phyloP scores from a whole-genome alignment of 2,329 filamentous ascomycete genomes.

The Beauveria sp. region DNA sequence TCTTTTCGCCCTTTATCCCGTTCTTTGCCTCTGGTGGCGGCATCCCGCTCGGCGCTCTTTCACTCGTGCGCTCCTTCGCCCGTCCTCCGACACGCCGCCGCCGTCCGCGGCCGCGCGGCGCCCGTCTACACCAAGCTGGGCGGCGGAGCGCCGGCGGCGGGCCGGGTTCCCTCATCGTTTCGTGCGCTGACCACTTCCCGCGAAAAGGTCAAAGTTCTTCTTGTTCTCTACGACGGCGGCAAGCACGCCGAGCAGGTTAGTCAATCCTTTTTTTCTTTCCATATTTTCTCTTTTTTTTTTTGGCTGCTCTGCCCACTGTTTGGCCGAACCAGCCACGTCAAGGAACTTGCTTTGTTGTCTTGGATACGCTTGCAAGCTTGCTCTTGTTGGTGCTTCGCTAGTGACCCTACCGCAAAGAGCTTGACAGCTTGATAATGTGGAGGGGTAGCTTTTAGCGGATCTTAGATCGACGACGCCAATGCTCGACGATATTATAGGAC shows the following conservation, averaged over 20 bases:
- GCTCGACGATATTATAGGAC: background rate
- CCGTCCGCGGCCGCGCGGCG: background rate
- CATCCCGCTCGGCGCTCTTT: constrained; percentile 20
- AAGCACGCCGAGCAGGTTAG: constrained; percentile 79
- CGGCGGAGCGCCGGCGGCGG: constrained; percentile 13
- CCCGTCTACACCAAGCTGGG: constrained; percentile 28
- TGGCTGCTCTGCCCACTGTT: background rate
- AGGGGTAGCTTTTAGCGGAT: background rate
- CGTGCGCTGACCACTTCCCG: constrained; percentile 46
- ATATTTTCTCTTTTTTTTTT: background rate
- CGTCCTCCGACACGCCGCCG: constrained; percentile 14
- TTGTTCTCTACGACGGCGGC: constrained; percentile 87
- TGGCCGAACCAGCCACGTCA: background rate
- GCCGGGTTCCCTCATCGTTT: constrained; percentile 35
- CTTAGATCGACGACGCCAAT: background rate
- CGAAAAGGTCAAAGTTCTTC: constrained; percentile 82
- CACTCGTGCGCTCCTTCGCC: constrained; percentile 16
- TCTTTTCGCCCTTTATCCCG: constrained; percentile 22
- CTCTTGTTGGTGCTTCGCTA: background rate
- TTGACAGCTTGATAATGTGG: background rate
- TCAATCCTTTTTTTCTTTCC: constrained; percentile 1
- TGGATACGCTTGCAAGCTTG: background rate
- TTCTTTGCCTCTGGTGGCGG: constrained; percentile 17
- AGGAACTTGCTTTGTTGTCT: background rate
- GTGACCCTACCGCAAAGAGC: background rate